A percentile compares a stretch with the other conserved stretches of the same genome.
phyloP scores from a whole-genome alignment of 352 stramenopile genomes.

The Pythium biforme region DNA sequence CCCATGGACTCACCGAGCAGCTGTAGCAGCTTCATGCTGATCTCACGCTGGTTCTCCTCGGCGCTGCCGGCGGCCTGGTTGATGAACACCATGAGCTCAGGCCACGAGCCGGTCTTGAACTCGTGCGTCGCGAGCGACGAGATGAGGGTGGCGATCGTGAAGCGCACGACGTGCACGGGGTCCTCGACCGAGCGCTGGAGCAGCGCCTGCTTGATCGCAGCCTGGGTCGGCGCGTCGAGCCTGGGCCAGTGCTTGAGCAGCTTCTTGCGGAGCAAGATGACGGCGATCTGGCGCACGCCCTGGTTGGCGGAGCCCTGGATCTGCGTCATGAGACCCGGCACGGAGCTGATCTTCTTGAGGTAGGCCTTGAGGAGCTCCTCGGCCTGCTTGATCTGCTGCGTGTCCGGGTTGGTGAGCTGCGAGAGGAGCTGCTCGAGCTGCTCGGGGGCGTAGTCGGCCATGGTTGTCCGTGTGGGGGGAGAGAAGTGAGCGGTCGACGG shows the following conservation, averaged over 20 bases:
- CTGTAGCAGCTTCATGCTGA: slow-evolving; percentile 92
- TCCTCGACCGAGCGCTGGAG: slow-evolving; percentile 85
- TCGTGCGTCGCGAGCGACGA: slow-evolving; percentile 80
- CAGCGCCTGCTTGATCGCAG: slow-evolving; percentile 86
- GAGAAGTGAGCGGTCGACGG: not conserved
- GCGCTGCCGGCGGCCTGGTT: slow-evolving; percentile 81
- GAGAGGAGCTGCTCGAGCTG: slow-evolving; percentile 85
- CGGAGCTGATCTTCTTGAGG: slow-evolving; percentile 87
- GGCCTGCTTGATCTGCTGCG: slow-evolving; percentile 93
- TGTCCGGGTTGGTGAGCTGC: slow-evolving; percentile 94
- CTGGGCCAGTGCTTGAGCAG: slow-evolving; percentile 92
- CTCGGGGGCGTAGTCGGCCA: slow-evolving; percentile 80
- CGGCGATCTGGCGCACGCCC: slow-evolving; percentile 90
- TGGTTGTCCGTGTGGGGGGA: slow-evolving; percentile 21
- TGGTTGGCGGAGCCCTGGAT: slow-evolving; percentile 74
- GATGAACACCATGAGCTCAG: slow-evolving; percentile 94
- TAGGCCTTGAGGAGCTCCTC: slow-evolving; percentile 92
- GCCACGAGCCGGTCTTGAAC: slow-evolving; percentile 78
- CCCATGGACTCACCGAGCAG: slow-evolving; percentile 93
- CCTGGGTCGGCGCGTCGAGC: slow-evolving; percentile 79
- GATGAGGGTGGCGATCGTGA: slow-evolving; percentile 81
- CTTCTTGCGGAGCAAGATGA: slow-evolving; percentile 94
- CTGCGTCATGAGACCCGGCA: slow-evolving; percentile 89
- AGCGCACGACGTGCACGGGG: slow-evolving; percentile 86
- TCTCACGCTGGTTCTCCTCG: slow-evolving; percentile 85